Evolutionary conservation across 1,139 yeast genomes (phyloP), one percentile per base, ranked within the genome.

Genomic region (Debaryomycetaceae sp.): DNA sequence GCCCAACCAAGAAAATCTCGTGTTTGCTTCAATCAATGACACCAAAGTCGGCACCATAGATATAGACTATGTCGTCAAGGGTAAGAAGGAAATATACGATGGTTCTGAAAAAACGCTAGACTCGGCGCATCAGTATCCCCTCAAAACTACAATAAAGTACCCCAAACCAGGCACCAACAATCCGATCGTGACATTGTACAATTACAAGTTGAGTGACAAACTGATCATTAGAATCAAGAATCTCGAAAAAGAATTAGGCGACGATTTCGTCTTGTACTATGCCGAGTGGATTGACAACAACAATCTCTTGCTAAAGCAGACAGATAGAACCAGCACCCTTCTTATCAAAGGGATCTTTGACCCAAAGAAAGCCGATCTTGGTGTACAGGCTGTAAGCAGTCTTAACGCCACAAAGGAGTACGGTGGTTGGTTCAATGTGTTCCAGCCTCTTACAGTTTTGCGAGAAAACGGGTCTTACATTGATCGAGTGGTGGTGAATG

Each of bases 121-220:
- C 11, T 45, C 42, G 11, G 48, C 53, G 7, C 61, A 64, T 29
- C 72, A 73, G 27, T 81, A 79, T 41, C 92, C 93, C 0, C 52
- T 58, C 4, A 47, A 43, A 22, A 46, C 54, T 2, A 32, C 44
- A 7, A 53, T 87, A 36, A 81, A 79, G 45, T 92, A 90, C 50
- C 97, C 98, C 4, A 86, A 83, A 48, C 93, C 96, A 1, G 98
- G 97, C 0, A 68, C 69, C 13, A 43, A 63, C 2, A 81, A 81
- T 44, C 97, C 98, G 0, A 44, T 52, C 13, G 65, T 81, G 2
- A 51, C 51, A 1, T 27, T 87, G 14, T 49, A 57, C 37, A 53
- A 64, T 27, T 72, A 68, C 40, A 41, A 43, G 5, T 36, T 65
- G 19, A 7, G 8, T 7, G 8, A 18, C 8, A 18, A 10, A 18